These are phyloP conservation scores for Glaciozyma martinii DNA, from an alignment of 768 basidiomycete species.

Conservation along the genomic window DNA sequence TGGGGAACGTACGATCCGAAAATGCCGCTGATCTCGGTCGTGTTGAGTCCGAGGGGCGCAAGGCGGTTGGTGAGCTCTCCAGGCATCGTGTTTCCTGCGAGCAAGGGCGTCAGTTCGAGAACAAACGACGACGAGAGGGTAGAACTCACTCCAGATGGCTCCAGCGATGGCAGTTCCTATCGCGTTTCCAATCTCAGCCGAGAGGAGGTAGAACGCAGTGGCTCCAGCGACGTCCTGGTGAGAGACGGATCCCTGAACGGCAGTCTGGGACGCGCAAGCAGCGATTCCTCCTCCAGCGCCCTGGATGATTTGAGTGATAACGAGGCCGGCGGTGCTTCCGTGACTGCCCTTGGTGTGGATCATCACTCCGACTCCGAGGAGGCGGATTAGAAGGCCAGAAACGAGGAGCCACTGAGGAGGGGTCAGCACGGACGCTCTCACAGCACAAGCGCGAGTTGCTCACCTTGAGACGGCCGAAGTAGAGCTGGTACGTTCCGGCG, in stretches of 20 bases:
- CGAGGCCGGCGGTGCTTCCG: slow-evolving; percentile 44
- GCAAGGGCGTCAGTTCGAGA: neutral
- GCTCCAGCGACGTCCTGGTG: slow-evolving; percentile 45
- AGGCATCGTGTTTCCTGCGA: too few relatives aligned
- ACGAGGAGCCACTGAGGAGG: slow-evolving; percentile 45
- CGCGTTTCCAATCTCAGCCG: slow-evolving; percentile 40
- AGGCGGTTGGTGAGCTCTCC: neutral
- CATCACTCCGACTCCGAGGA: slow-evolving; percentile 61
- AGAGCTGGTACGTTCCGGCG: slow-evolving; percentile 53
- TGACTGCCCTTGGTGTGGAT: slow-evolving; percentile 59
- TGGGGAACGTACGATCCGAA: neutral
- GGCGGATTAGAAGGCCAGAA: slow-evolving; percentile 52
- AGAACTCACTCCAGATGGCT: slow-evolving; percentile 14
- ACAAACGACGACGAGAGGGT: neutral
- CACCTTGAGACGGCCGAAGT: slow-evolving; percentile 52
- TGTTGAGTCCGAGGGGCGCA: too few relatives aligned
- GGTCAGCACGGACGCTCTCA: neutral
- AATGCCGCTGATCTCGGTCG: too few relatives aligned
- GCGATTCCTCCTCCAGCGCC: slow-evolving; percentile 67
- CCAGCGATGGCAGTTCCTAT: slow-evolving; percentile 39
- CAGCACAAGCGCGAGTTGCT: neutral
- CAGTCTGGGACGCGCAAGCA: slow-evolving; percentile 38
- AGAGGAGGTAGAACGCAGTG: slow-evolving; percentile 40
- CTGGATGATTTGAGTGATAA: slow-evolving; percentile 61
- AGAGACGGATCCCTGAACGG: slow-evolving; percentile 47